Conservation (phyloP, 2,329 filamentous ascomycete genomes). For the Sodiomyces alkalinus region DNA sequence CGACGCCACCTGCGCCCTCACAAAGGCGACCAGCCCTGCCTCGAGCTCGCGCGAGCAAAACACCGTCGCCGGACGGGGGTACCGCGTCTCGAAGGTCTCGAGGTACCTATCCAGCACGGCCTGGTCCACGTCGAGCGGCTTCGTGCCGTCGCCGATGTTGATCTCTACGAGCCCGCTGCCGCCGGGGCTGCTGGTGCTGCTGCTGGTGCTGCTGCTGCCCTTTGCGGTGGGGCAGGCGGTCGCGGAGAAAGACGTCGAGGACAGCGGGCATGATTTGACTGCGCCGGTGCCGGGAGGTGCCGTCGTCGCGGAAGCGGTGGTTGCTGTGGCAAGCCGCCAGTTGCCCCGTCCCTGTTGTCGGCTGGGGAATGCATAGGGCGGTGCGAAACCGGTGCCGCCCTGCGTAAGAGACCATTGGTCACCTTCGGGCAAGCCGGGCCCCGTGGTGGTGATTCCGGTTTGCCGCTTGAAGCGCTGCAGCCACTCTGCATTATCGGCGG, state of each 20-base stretch:
- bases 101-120: constrained; percentile 32
- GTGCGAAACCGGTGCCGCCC: constrained; percentile 38
- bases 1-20: constrained; percentile 22
- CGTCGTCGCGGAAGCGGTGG: no score
- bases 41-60: constrained; percentile 47
- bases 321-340: no score
- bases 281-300: no score
- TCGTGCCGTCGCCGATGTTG: constrained; percentile 19
- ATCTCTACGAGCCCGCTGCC: constrained; percentile 11
- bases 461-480: constrained; percentile 21
- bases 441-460: constrained; percentile 32
- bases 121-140: constrained; percentile 26
- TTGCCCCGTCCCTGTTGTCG: constrained; percentile 9
- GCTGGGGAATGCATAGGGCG: constrained; percentile 35
- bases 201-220: constrained; percentile 7
- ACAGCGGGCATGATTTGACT: neutral
- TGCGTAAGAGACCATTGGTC: constrained; percentile 30
- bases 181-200: constrained; percentile 3
- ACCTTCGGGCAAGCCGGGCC: constrained; percentile 31
- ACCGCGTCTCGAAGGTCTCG: constrained; percentile 25
- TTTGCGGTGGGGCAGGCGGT: neutral
- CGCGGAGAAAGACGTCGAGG: neutral
- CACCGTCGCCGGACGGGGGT: constrained; percentile 30
- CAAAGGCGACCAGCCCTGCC: constrained; percentile 32
- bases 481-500: constrained; percentile 17